phyloP scores from a whole-genome alignment of 1,139 yeast species.

The Taphrina sp. region DNA sequence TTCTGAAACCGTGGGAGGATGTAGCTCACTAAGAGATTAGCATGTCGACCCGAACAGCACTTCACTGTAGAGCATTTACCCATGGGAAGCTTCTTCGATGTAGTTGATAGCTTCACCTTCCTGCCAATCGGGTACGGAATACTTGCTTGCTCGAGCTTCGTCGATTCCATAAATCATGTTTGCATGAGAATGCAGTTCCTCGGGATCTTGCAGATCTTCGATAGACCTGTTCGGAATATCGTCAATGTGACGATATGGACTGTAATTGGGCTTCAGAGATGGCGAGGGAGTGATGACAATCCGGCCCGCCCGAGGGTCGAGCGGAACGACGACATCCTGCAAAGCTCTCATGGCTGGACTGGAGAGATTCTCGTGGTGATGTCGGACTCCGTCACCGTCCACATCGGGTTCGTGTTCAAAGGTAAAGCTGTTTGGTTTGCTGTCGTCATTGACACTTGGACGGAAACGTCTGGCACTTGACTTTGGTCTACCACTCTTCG shows the following conservation, averaged over 20 bases:
- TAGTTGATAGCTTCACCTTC: constrained; percentile 21
- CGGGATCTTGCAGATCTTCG: constrained; percentile 29
- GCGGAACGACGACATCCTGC: constrained; percentile 24
- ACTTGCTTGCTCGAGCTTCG: constrained; percentile 23
- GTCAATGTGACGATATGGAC: constrained; percentile 22
- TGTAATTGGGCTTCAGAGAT: constrained; percentile 19
- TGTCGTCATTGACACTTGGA: background rate
- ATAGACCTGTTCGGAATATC: constrained; percentile 27
- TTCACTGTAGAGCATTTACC: too few relatives aligned
- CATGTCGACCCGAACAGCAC: too few relatives aligned
- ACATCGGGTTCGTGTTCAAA: constrained; percentile 31
- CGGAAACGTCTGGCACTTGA: background rate
- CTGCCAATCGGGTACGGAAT: constrained; percentile 29
- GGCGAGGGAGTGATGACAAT: constrained; percentile 29
- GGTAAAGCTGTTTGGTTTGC: constrained; percentile 17
- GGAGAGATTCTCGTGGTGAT: constrained; percentile 24
- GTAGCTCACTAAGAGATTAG: background rate
- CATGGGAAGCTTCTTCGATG: constrained; percentile 31
- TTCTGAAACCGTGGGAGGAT: constrained; percentile 13
- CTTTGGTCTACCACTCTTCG: constrained; percentile 9
- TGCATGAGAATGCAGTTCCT: constrained; percentile 27
- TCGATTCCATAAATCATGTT: constrained; percentile 31
- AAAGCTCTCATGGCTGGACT: constrained; percentile 25
- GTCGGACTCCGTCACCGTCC: constrained; percentile 24
- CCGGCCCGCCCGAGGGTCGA: constrained; percentile 30